Evolutionary conservation across 2,329 filamentous ascomycete species (phyloP).

Genomic region (Akanthomyces lecanii): DNA sequence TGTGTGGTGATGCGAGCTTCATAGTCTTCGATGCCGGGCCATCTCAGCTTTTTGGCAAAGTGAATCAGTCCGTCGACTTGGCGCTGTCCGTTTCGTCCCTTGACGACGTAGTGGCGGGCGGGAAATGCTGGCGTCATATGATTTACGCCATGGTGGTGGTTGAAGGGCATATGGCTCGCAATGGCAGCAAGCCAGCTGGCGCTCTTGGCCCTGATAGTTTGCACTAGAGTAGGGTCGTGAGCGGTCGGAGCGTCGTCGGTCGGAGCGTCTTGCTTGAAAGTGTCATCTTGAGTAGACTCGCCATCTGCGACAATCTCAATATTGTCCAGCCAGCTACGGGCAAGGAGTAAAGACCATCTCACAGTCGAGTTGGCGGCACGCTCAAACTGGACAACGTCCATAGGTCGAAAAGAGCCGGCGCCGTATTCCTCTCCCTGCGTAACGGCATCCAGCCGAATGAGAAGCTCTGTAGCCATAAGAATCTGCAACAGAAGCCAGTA

Average conservation of each 20-base stretch:
- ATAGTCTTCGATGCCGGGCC: constrained; percentile 56
- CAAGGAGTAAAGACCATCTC: constrained; percentile 63
- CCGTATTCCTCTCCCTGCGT: constrained; percentile 57
- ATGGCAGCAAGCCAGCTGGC: constrained; percentile 54
- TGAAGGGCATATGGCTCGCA: constrained; percentile 50
- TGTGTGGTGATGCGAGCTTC: constrained; percentile 46
- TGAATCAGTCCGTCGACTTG: constrained; percentile 60
- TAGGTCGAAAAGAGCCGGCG: constrained; percentile 46
- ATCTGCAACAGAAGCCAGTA: constrained; percentile 66
- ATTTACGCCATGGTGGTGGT: constrained; percentile 35
- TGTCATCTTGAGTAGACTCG: constrained; percentile 15
- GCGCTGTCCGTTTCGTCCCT: constrained; percentile 51
- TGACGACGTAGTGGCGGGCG: constrained; percentile 44
- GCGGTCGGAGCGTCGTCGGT: constrained; percentile 10
- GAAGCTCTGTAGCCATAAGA: constrained; percentile 60
- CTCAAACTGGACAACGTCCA: constrained; percentile 58
- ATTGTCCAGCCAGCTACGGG: constrained; percentile 64
- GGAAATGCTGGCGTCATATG: constrained; percentile 28
- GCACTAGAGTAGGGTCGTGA: constrained; percentile 16
- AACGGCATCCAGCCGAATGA: constrained; percentile 60
- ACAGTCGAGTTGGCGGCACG: constrained; percentile 58
- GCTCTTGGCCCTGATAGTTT: constrained; percentile 25
- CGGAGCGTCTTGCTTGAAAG: constrained; percentile 7
- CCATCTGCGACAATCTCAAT: constrained; percentile 52
- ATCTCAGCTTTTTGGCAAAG: constrained; percentile 58